Percentiles rank a stretch among this genome's conserved stretches.
Conservation (phyloP, 2,329 filamentous ascomycete genomes). For the Diatrype stigma region DNA sequence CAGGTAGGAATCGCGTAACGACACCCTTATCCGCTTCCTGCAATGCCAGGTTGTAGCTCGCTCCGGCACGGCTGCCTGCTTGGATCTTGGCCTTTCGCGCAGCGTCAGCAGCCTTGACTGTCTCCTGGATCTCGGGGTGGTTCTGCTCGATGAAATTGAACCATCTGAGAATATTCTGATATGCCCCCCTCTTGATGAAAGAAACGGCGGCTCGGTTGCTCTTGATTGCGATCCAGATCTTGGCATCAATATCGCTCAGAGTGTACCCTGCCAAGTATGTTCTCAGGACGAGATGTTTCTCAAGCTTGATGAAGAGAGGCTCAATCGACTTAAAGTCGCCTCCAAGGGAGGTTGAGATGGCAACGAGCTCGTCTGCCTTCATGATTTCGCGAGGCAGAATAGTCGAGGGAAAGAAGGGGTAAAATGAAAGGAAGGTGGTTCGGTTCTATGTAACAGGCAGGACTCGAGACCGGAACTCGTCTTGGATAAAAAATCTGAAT, state of each 20-base stretch:
- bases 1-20: constrained; percentile 86
- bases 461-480: too few relatives aligned
- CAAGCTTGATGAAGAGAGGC: constrained; percentile 68
- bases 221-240: constrained; percentile 78
- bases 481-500: background rate
- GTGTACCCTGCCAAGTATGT: constrained; percentile 81
- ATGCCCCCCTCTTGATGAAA: constrained; percentile 72
- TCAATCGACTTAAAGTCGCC: constrained; percentile 82
- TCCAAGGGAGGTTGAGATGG: constrained; percentile 46
- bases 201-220: constrained; percentile 80
- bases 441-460: too few relatives aligned
- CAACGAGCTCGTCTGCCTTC: constrained; percentile 54
- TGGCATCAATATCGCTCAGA: constrained; percentile 71
- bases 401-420: background rate
- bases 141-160: constrained; percentile 79
- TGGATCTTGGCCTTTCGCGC: constrained; percentile 66
- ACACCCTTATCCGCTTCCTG: constrained; percentile 84
- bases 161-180: constrained; percentile 80
- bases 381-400: constrained; percentile 33
- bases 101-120: constrained; percentile 66
- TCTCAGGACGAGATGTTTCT: constrained; percentile 82
- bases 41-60: constrained; percentile 83
- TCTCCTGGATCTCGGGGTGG: constrained; percentile 70
- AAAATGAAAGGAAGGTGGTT: too few relatives aligned
- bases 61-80: constrained; percentile 69